These are phyloP conservation scores for Houttuynia cordata DNA, from an alignment of 164 flowering plant genomes.

Conservation along the genomic window DNA sequence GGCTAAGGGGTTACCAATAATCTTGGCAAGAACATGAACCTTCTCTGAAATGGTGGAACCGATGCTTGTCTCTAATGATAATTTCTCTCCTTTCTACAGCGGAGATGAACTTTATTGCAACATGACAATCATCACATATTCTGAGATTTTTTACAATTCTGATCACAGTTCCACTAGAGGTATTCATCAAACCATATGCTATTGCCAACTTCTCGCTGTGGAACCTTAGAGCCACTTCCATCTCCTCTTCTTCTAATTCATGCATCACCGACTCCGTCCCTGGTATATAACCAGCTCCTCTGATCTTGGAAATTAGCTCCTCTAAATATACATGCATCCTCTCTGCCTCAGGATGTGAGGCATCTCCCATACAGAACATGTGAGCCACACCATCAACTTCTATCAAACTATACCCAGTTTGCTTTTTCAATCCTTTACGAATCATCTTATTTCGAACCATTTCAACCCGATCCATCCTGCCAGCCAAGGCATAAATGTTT, in stretches of 20 bases:
- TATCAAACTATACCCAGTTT: constrained; percentile 59
- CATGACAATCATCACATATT: constrained; percentile 73
- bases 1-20: constrained; percentile 38
- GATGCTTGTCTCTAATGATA: constrained; percentile 57
- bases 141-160: constrained; percentile 67
- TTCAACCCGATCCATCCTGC: constrained; percentile 59
- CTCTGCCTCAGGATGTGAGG: constrained; percentile 34
- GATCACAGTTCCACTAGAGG: constrained; percentile 21
- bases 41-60: constrained; percentile 63
- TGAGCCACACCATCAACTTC: constrained; percentile 37
- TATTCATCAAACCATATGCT: constrained; percentile 54
- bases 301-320: constrained; percentile 39
- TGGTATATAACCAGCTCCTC: constrained; percentile 51
- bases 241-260: constrained; percentile 68
- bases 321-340: constrained; percentile 47
- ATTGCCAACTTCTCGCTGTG: constrained; percentile 82
- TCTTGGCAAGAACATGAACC: constrained; percentile 65
- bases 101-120: constrained; percentile 50
- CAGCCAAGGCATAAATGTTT: constrained; percentile 60
- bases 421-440: constrained; percentile 40
- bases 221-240: constrained; percentile 45
- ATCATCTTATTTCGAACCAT: constrained; percentile 47
- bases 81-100: constrained; percentile 39
- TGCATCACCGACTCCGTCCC: constrained; percentile 44
- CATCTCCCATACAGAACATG: constrained; percentile 59